Evolutionary conservation across 2,329 filamentous ascomycete genomes (phyloP).

Genomic region (Zasmidium angulare): DNA sequence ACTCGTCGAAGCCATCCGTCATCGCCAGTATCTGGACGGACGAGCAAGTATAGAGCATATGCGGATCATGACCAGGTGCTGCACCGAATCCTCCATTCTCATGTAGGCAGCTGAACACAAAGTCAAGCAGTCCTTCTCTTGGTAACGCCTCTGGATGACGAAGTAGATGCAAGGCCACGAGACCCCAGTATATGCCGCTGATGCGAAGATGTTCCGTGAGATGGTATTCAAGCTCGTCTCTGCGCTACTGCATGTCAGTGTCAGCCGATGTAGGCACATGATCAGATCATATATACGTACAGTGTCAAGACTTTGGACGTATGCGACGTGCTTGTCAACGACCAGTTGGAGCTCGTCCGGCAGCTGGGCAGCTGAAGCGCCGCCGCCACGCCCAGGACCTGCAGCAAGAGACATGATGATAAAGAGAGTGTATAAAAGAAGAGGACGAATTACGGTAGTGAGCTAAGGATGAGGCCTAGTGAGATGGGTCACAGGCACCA

Average conservation of each 20-base stretch:
- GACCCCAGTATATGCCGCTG: slow-evolving; percentile 94
- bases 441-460: slow-evolving; percentile 4
- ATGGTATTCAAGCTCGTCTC: slow-evolving; percentile 97
- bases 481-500: neutral
- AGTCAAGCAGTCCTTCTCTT: slow-evolving; percentile 77
- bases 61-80: slow-evolving; percentile 89
- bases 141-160: slow-evolving; percentile 78
- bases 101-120: slow-evolving; percentile 92
- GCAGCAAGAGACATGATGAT: slow-evolving; percentile 59
- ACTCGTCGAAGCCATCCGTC: slow-evolving; percentile 77
- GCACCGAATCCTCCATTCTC: slow-evolving; percentile 89
- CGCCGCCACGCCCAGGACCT: slow-evolving; percentile 57
- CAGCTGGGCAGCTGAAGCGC: slow-evolving; percentile 34
- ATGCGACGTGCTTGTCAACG: slow-evolving; percentile 75
- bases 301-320: slow-evolving; percentile 89
- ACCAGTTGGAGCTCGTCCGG: slow-evolving; percentile 53
- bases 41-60: slow-evolving; percentile 94
- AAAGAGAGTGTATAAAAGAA: neutral
- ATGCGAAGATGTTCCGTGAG: slow-evolving; percentile 94
- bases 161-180: slow-evolving; percentile 84
- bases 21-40: slow-evolving; percentile 90
- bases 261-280: slow-evolving; percentile 35
- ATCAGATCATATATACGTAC: slow-evolving; percentile 48
- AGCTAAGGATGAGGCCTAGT: slow-evolving; percentile 7
- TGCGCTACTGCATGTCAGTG: slow-evolving; percentile 57